Evolutionary conservation across 2,329 filamentous ascomycete genomes (phyloP), one percentile per base, ranked within the genome.

Genomic region (Ceratocystis smalleyi): DNA sequence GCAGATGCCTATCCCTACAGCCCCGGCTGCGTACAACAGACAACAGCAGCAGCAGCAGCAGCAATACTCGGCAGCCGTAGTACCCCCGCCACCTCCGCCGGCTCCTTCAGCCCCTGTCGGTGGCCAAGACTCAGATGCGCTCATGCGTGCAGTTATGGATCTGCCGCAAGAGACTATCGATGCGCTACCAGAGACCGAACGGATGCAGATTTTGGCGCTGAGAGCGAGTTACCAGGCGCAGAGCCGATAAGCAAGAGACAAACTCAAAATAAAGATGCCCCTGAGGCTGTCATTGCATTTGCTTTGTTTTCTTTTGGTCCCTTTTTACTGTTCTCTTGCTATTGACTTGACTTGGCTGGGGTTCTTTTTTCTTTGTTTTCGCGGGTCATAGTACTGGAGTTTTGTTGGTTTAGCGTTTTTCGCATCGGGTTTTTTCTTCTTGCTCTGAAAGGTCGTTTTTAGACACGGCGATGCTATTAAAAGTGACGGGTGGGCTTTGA

Each of bases 91-190:
- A 17, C 77, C 77, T 0, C 69, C 72, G 0, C 70, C 73, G 3
- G 69, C 73, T 27, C 70, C 72, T 3, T 69, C 70, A 0, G 69
- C 74, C 2, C 73, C 76, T 7, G 71, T 72, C 1, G 69, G 72
- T 12, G 75, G 78, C 15, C 78, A 80, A 51, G 83, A 87, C 66
- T 83, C 88, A 51, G 85, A 89, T 59, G 83, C 85, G 54, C 79
- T 96, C 63, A 85, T 96, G 73, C 83, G 87, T 68, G 88, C 91
- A 70, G 87, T 96, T 59, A 79, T 96, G 77, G 83, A 81, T 63
- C 84, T 96, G 77, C 83, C 90, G 1, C 87, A 89, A 70, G 81
- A 88, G 66, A 83, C 89, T 65, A 91, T 97, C 69, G 87, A 92
- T 72, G 82, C 84, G 71, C 77, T 96, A 60, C 84, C 87, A 5